Evolutionary conservation across 1,139 yeast species (phyloP).

Genomic region (Arxiozyma slooffiae): DNA sequence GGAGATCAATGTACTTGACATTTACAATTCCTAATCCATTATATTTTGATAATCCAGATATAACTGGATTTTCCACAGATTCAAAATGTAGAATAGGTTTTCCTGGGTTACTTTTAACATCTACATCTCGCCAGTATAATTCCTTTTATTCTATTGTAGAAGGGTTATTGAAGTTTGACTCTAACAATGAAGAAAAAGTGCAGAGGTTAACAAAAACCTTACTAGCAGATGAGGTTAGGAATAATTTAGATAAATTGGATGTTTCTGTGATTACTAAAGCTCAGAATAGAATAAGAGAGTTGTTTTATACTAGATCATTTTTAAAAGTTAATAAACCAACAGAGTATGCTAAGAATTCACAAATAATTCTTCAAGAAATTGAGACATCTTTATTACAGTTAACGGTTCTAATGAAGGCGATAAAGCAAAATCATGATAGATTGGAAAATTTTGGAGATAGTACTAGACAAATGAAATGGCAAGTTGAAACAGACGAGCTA

Average conservation of each 20-base stretch:
- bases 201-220: slow-evolving; percentile 52
- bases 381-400: slow-evolving; percentile 51
- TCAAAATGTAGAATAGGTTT: slow-evolving; percentile 42
- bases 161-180: slow-evolving; percentile 56
- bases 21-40: slow-evolving; percentile 56
- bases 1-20: slow-evolving; percentile 53
- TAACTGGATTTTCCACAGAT: slow-evolving; percentile 18
- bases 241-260: slow-evolving; percentile 31
- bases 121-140: slow-evolving; percentile 66
- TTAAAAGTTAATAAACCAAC: slow-evolving; percentile 25
- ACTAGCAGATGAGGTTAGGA: slow-evolving; percentile 29
- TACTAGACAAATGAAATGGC: slow-evolving; percentile 41
- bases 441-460: slow-evolving; percentile 34
- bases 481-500: slow-evolving; percentile 58
- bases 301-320: slow-evolving; percentile 25
- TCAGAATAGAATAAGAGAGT: slow-evolving; percentile 24
- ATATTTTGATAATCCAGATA: slow-evolving; percentile 34
- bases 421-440: slow-evolving; percentile 43
- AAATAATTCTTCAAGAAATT: slow-evolving; percentile 45
- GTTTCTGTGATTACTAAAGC: slow-evolving; percentile 23
- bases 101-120: slow-evolving; percentile 57
- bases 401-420: slow-evolving; percentile 56
- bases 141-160: slow-evolving; percentile 54
- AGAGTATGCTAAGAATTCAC: slow-evolving; percentile 27
- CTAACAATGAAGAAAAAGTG: slow-evolving; percentile 45